Conservation (phyloP, 139 green algal genomes). For the Chlamydomonas urium region DNA sequence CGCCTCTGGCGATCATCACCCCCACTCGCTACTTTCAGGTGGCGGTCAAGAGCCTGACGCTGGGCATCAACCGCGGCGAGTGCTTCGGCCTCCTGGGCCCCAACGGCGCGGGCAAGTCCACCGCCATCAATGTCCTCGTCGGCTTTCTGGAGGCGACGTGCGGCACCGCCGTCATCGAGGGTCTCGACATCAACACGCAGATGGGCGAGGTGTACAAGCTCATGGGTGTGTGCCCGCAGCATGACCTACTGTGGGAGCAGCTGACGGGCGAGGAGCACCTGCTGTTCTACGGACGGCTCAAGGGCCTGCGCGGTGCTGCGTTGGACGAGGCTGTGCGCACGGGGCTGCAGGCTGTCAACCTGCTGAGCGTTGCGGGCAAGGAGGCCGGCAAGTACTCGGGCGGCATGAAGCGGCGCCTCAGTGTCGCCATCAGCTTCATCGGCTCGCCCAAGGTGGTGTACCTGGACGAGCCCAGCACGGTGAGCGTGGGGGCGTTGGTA, state of each 20-base stretch:
- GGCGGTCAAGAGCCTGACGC: slow-evolving; percentile 54
- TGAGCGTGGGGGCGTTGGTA: slow-evolving; percentile 6
- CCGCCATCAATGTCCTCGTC: slow-evolving; percentile 71
- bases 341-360: slow-evolving; percentile 28
- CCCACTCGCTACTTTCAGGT: slow-evolving; percentile 34
- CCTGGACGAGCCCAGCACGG: slow-evolving; percentile 24
- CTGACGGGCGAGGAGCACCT: slow-evolving; percentile 92
- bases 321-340: slow-evolving; percentile 20
- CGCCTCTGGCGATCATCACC: neutral
- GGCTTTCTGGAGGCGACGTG: slow-evolving; percentile 58
- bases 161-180: slow-evolving; percentile 54
- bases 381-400: slow-evolving; percentile 42
- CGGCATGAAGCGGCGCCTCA: slow-evolving; percentile 71
- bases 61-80: slow-evolving; percentile 40
- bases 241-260: slow-evolving; percentile 89
- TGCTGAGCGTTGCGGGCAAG: slow-evolving; percentile 36
- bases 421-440: slow-evolving; percentile 74
- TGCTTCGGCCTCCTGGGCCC: slow-evolving; percentile 78
- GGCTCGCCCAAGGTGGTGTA: slow-evolving; percentile 52
- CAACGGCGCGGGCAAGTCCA: slow-evolving; percentile 86
- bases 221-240: slow-evolving; percentile 80
- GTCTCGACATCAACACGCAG: slow-evolving; percentile 50
- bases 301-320: slow-evolving; percentile 72
- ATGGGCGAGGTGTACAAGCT: slow-evolving; percentile 62
- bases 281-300: slow-evolving; percentile 82